A percentile compares a stretch with the other conserved stretches of the same genome.
Conservation (phyloP, 2,329 filamentous ascomycete species). For the Thelonectria olida region DNA sequence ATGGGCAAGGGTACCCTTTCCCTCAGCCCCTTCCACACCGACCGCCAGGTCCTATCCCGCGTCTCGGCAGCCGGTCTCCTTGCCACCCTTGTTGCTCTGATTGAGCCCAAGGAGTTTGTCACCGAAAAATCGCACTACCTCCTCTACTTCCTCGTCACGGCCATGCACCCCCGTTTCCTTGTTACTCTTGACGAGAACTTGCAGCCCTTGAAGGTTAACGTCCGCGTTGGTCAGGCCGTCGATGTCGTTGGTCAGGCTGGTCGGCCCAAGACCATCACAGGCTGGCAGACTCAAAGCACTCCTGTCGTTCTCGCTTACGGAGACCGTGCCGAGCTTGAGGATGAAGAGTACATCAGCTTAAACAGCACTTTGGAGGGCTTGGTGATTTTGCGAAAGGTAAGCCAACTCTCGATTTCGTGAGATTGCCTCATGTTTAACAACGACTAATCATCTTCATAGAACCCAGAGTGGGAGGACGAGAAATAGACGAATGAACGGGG, state of each 20-base stretch:
- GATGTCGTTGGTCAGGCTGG: slow-evolving; percentile 98
- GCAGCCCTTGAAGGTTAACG: slow-evolving; percentile 93
- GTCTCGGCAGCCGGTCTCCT: slow-evolving; percentile 91
- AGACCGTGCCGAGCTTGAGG: slow-evolving; percentile 94
- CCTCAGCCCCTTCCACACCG: slow-evolving; percentile 98
- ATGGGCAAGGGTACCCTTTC: slow-evolving; percentile 99
- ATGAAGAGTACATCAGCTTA: slow-evolving; percentile 95
- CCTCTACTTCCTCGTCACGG: slow-evolving; percentile 95
- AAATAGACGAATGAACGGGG: slow-evolving; percentile 42
- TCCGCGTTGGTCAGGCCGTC: slow-evolving; percentile 96
- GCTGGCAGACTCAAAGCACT: slow-evolving; percentile 99
- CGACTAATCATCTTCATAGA: slow-evolving; percentile 41
- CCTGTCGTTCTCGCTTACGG: slow-evolving; percentile 94
- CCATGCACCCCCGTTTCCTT: slow-evolving; percentile 96
- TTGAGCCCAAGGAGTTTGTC: slow-evolving; percentile 90
- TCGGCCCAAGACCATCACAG: slow-evolving; percentile 97
- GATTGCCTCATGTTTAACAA: neutral
- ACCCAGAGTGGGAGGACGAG: slow-evolving; percentile 52
- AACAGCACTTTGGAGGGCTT: slow-evolving; percentile 92
- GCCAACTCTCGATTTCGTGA: slow-evolving; percentile 34
- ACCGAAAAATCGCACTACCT: slow-evolving; percentile 82
- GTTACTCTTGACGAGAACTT: slow-evolving; percentile 95
- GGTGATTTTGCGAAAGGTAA: slow-evolving; percentile 96
- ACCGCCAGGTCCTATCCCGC: slow-evolving; percentile 92
- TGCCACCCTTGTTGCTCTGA: slow-evolving; percentile 89